A percentile compares a stretch with the other conserved stretches of the same genome.
Evolutionary conservation across 1,284 basidiomycete genomes (phyloP).

Genomic region (Ustilago xerochloae): DNA sequence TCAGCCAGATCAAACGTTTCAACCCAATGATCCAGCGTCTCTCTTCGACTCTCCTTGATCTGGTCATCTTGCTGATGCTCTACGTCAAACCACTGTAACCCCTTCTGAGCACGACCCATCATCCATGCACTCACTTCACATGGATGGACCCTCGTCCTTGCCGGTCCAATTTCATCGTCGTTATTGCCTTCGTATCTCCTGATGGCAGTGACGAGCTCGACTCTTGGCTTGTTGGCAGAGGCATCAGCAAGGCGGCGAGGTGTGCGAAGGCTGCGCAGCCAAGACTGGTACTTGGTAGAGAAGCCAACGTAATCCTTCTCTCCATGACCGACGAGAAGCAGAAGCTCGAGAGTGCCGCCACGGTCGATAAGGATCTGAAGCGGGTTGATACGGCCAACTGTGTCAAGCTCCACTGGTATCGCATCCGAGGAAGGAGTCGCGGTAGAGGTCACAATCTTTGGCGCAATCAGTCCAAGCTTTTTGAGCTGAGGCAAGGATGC

Average conservation of each 20-base stretch:
- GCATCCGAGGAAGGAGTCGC: background rate
- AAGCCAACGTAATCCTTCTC: slow-evolving; percentile 35
- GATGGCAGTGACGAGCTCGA: slow-evolving; percentile 17
- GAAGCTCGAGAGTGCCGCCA: slow-evolving; percentile 2
- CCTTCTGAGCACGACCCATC: slow-evolving; percentile 24
- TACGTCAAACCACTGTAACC: slow-evolving; percentile 18
- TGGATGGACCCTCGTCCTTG: slow-evolving; percentile 27
- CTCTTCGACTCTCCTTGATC: background rate
- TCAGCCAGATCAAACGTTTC: slow-evolving; percentile 15
- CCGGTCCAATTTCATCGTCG: background rate
- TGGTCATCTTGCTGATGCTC: background rate
- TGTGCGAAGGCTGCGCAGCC: slow-evolving; percentile 10
- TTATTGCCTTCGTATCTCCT: background rate
- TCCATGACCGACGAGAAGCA: slow-evolving; percentile 33
- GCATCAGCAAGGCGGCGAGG: background rate
- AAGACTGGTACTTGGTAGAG: slow-evolving; percentile 6
- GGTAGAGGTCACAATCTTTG: slow-evolving; percentile 10
- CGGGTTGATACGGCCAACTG: slow-evolving; percentile 17
- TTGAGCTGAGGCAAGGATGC: slow-evolving; percentile 11
- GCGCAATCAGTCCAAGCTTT: slow-evolving; percentile 23
- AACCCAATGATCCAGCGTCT: slow-evolving; percentile 13
- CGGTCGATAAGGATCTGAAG: slow-evolving; percentile 30
- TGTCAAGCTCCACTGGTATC: slow-evolving; percentile 8
- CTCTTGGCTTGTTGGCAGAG: background rate
- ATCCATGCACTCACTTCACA: slow-evolving; percentile 41